A percentile compares a stretch with the other conserved stretches of the same genome.
Evolutionary conservation across 768 basidiomycete species (phyloP).

Genomic region (Lenzites betulinus): DNA sequence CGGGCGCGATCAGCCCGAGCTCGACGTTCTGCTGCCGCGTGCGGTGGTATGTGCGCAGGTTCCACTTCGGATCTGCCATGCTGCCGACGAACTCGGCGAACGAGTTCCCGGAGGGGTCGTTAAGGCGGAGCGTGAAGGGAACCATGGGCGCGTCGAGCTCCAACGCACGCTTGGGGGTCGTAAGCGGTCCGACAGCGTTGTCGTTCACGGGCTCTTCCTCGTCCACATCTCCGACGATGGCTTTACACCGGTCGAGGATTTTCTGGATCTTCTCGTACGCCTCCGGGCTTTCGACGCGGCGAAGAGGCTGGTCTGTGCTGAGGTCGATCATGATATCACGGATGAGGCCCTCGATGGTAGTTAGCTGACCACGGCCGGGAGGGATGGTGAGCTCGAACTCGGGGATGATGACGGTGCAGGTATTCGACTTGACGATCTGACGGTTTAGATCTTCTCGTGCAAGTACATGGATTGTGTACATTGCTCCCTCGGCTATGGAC

Average conservation of each 20-base stretch:
- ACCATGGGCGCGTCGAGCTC: slow-evolving; percentile 57
- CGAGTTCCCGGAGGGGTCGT: slow-evolving; percentile 96
- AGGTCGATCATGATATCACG: slow-evolving; percentile 83
- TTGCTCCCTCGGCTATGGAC: slow-evolving; percentile 70
- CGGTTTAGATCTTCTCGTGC: slow-evolving; percentile 81
- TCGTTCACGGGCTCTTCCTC: slow-evolving; percentile 51
- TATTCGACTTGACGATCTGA: slow-evolving; percentile 88
- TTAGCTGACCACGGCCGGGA: slow-evolving; percentile 85
- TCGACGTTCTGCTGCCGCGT: slow-evolving; percentile 78
- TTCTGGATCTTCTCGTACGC: slow-evolving; percentile 73
- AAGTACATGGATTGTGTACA: slow-evolving; percentile 81
- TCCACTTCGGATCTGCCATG: slow-evolving; percentile 94
- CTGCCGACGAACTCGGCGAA: slow-evolving; percentile 89
- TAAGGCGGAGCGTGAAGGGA: slow-evolving; percentile 79
- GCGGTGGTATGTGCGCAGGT: slow-evolving; percentile 77
- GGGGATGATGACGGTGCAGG: slow-evolving; percentile 80
- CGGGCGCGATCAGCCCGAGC: slow-evolving; percentile 67
- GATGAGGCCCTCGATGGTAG: slow-evolving; percentile 94
- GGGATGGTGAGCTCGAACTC: slow-evolving; percentile 93
- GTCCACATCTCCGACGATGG: slow-evolving; percentile 56
- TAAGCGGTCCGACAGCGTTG: slow-evolving; percentile 30
- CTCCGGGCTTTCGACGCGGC: slow-evolving; percentile 74
- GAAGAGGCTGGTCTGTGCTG: slow-evolving; percentile 76
- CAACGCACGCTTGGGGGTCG: slow-evolving; percentile 32
- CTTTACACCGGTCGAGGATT: slow-evolving; percentile 66